phyloP scores from a whole-genome alignment of 2,329 filamentous ascomycete species.

The Parafenestella ontariensis region DNA sequence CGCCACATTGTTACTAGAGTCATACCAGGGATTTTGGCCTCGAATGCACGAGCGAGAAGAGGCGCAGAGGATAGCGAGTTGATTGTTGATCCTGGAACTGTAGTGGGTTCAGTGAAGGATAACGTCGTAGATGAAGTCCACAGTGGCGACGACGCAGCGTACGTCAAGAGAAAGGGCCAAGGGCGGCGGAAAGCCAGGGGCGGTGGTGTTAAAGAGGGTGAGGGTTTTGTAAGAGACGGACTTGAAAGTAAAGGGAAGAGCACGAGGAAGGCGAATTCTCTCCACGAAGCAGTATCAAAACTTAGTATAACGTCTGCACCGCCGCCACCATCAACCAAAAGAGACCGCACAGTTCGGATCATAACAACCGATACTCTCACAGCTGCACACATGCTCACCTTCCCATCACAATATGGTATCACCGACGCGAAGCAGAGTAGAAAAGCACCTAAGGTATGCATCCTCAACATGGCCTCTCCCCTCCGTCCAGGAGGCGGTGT shows the following conservation, averaged over 20 bases:
- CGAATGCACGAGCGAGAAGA: slow-evolving; percentile 62
- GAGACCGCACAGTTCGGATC: slow-evolving; percentile 53
- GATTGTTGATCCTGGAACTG: slow-evolving; percentile 48
- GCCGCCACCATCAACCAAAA: not conserved
- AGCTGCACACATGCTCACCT: slow-evolving; percentile 54
- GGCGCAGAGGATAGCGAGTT: slow-evolving; percentile 63
- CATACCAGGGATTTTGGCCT: slow-evolving; percentile 63
- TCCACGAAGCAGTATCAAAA: slow-evolving; percentile 16
- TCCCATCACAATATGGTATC: slow-evolving; percentile 10
- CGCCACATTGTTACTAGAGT: slow-evolving; percentile 65
- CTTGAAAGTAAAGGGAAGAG: slow-evolving; percentile 12
- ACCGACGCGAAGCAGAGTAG: slow-evolving; percentile 8
- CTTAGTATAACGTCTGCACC: slow-evolving; percentile 2
- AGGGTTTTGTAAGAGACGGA: slow-evolving; percentile 3
- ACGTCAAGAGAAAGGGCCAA: slow-evolving; percentile 45
- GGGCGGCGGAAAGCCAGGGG: slow-evolving; percentile 37
- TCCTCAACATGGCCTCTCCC: slow-evolving; percentile 71
- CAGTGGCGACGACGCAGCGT: slow-evolving; percentile 19
- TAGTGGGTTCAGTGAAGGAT: not conserved
- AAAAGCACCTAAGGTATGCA: slow-evolving; percentile 53
- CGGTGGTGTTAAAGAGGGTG: slow-evolving; percentile 8
- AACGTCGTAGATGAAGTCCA: slow-evolving; percentile 1
- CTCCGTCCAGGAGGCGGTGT: slow-evolving; percentile 68
- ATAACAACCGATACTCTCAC: slow-evolving; percentile 61
- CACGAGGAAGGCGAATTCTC: slow-evolving; percentile 14